Base-by-base conservation (phyloP, 208 protist genomes). In the Wallacemonas sp. region DNA sequence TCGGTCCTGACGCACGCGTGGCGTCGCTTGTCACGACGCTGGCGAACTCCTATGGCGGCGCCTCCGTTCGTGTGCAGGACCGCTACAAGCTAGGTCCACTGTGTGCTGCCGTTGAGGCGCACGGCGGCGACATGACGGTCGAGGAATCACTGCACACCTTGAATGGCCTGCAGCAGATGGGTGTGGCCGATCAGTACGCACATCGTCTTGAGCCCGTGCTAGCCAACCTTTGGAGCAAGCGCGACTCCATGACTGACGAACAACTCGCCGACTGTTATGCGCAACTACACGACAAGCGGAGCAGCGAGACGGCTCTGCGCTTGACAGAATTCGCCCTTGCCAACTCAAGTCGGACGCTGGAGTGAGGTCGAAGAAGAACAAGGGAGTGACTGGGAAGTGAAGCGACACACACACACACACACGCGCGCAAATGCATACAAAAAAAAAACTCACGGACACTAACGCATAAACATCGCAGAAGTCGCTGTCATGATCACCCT, bases 141-240 rank as follows among this genome's bases (percentile, higher is more conserved):
- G 62, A 73, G n/a, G 85, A 96, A 37, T 55, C 73, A 2, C 66
- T 93, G 46, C 57, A 34, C n/a, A 85, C 79, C 3, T 58, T 96
- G 38, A 32, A 72, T 19, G 85, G 71, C 3, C 71, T 96, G 44
- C 74, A 83, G 41, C 75, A 68, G 22, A 80, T 96, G 42, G 78
- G 77, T 12, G 66, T 76, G 42, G 68, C 71, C 8, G 61, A 60
- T 15, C 64, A 63, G 3, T 76, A 78, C 38, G 45, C 73, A 24
- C 72, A 78, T 1, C 59, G 67, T 4, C 33, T 87, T 6, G 39
- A 79, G n/a, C 66, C 64, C 4, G 72, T 96, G 9, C 60, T 94
- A 44, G 71, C 77, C 33, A 81, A 79, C 57, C 39, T 96, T 41
- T 92, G 83, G 87, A 46, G 17, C 8, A 61, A 69, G 8, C 73